Evolutionary conservation across 768 basidiomycete species (phyloP).

Genomic region (Dentipellis fragilis): DNA sequence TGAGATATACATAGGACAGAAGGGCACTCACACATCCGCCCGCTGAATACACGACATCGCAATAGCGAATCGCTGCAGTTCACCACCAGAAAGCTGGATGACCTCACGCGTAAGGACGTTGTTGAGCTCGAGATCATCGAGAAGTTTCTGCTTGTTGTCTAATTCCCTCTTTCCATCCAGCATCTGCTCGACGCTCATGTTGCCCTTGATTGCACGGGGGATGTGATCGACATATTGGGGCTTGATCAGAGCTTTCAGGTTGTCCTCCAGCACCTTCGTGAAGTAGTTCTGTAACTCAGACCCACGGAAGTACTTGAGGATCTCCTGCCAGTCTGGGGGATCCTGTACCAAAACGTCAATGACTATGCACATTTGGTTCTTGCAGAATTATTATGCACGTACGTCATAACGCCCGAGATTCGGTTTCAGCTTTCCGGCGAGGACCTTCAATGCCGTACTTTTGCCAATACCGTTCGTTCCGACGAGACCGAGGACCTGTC

Average conservation of each 20-base stretch:
- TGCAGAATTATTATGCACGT: constrained; percentile 19
- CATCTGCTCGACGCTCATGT: constrained; percentile 82
- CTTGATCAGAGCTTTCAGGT: constrained; percentile 97
- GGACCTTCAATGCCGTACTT: constrained; percentile 92
- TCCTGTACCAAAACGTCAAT: constrained; percentile 39
- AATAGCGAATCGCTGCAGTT: constrained; percentile 96
- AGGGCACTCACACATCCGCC: constrained; percentile 78
- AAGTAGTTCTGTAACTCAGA: constrained; percentile 99
- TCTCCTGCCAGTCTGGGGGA: constrained; percentile 98
- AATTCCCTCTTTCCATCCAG: constrained; percentile 83
- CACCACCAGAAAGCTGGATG: constrained; percentile 85
- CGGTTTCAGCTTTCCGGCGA: constrained; percentile 95
- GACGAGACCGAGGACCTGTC: constrained; percentile 96
- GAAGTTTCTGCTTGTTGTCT: constrained; percentile 81
- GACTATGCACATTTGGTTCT: not conserved
- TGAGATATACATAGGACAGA: not conserved
- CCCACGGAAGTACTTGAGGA: constrained; percentile 95
- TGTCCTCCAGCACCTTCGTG: constrained; percentile 97
- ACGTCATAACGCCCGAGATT: constrained; percentile 96
- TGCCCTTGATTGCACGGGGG: constrained; percentile 89
- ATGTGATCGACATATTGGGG: constrained; percentile 99
- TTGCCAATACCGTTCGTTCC: constrained; percentile 99
- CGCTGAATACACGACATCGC: constrained; percentile 93
- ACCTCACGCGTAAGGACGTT: constrained; percentile 82
- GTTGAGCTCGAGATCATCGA: constrained; percentile 79